phyloP scores from a whole-genome alignment of 805 yeast genomes.

The Clavispora santaluciae region DNA sequence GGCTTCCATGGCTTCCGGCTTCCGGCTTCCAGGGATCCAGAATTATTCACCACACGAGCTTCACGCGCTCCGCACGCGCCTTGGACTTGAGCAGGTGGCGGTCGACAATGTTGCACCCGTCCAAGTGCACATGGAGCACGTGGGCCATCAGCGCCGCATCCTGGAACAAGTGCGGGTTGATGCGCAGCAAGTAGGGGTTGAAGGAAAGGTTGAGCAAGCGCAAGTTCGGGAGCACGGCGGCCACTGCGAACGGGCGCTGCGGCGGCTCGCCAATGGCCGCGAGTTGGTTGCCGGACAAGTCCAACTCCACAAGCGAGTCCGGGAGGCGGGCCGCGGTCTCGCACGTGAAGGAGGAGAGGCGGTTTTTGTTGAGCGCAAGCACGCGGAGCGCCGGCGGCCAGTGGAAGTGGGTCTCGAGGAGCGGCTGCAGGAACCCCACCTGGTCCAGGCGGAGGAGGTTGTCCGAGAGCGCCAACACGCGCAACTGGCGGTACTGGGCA shows the following conservation, averaged over 20 bases:
- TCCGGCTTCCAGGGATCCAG: too few species aligned
- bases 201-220: conserved; percentile 6
- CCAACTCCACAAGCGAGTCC: conserved; percentile 19
- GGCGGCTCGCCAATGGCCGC: conserved; percentile 8
- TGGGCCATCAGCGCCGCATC: neutral
- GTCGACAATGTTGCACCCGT: conserved; percentile 5
- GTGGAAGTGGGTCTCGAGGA: conserved; percentile 14
- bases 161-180: conserved; percentile 5
- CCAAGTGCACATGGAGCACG: conserved; percentile 3
- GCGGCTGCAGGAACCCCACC: neutral
- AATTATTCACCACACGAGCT: neutral
- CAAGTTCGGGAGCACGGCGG: conserved; percentile 10
- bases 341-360: conserved; percentile 16
- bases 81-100: conserved; percentile 4
- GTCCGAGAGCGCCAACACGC: conserved; percentile 21
- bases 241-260: conserved; percentile 4
- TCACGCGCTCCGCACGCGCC: neutral
- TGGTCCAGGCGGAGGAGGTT: conserved; percentile 18
- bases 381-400: conserved; percentile 23
- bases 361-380: conserved; percentile 24
- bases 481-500: conserved; percentile 17
- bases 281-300: conserved; percentile 18
- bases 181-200: conserved; percentile 5
- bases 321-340: conserved; percentile 24
- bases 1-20: too few species aligned